A percentile compares a stretch with the other conserved stretches of the same genome.
Conservation (phyloP, 305 asterid species). For the Fraxinus albicans region DNA sequence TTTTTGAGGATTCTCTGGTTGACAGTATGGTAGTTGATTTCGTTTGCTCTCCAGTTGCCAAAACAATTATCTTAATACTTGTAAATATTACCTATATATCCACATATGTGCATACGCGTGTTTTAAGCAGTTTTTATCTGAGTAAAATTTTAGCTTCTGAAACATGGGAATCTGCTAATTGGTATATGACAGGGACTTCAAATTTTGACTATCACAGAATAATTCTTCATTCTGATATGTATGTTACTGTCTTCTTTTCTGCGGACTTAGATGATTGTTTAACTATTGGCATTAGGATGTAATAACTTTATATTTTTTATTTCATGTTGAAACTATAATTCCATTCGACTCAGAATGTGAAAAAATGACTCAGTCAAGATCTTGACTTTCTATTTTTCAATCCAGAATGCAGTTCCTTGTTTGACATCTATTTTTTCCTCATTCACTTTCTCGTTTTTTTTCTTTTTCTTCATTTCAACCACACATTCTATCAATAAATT, state of each 20-base stretch:
- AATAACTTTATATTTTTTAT: neutral
- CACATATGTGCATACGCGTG: neutral
- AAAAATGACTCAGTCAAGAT: neutral
- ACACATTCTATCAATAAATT: too few species aligned
- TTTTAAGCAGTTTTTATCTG: neutral
- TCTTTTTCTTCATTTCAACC: too few species aligned
- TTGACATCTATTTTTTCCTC: too few species aligned
- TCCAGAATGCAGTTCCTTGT: neutral
- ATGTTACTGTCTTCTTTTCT: neutral
- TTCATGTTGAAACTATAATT: neutral
- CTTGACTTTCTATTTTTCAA: neutral
- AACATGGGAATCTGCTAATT: neutral
- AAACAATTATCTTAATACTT: neutral
- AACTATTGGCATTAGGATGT: neutral
- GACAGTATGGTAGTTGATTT: neutral
- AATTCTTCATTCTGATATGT: neutral
- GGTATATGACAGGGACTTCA: neutral
- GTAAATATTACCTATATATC: neutral
- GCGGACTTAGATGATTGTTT: neutral
- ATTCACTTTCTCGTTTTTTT: too few species aligned
- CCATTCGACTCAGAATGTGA: neutral
- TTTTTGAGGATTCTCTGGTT: neutral
- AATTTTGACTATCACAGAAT: neutral
- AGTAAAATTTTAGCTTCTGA: neutral
- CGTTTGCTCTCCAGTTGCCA: neutral